Base-by-base conservation (phyloP, 352 stramenopile species). In the Phytopythium chamaehyphon region DNA sequence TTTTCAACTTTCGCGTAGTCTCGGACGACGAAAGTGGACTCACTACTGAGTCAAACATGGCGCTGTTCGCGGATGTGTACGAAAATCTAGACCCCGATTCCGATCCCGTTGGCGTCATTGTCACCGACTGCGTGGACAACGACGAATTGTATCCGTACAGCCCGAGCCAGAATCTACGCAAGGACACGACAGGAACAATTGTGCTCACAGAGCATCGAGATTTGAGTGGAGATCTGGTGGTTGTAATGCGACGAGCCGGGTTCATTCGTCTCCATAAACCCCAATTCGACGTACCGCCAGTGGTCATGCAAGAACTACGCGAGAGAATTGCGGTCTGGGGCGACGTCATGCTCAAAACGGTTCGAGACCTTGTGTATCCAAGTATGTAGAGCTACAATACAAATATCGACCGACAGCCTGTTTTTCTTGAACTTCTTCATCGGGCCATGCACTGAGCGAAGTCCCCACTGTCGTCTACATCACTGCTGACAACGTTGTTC, bases 321-420 rank as follows among this genome's bases (percentile, higher is more conserved):
- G 64, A 69, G 38, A 50, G 54, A 0, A 73, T 73, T 22, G 48
- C 64, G 6, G 3, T 47, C 12, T 73, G 64, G 60, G 60, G 64
- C 9, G 64, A 73, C 22, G 64, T 69, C 12, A 73, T 73, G 64
- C 52, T 71, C 33, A 67, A 71, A 33, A 61, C 58, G 15, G 48
- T 64, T 12, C 53, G 62, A 40, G 66, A 62, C 35, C 40, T 66
- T n/a, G 54, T 69, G 21, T 69, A 69, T 22, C 48, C 61, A 24
- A 22, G n/a, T 24, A 22, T 7, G 19, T 45, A 9, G 23, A 22
- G 1, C n/a, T 19, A 40, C 21, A 1, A 23, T 8, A 44, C 22
- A 18, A 44, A 24, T 44, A 44, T n/a, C n/a, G n/a, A n/a, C n/a
- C n/a, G n/a, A n/a, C n/a, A n/a, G n/a, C n/a, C n/a, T n/a, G n/a